phyloP scores from a whole-genome alignment of 176 grass and related monocot genomes.

The Oryza coarctata region DNA sequence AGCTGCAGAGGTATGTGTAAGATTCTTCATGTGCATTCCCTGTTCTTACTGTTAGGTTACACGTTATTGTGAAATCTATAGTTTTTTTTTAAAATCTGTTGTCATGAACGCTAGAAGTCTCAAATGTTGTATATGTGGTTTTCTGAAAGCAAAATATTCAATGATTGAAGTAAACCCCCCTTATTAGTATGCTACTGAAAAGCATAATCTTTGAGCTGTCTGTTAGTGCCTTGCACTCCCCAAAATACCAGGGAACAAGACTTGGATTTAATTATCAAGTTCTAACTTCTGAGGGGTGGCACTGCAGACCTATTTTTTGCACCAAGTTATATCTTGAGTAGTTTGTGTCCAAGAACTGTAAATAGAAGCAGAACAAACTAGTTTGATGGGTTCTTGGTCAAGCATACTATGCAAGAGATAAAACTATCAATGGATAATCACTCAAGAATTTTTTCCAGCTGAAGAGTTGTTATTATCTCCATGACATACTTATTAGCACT shows the following conservation, averaged over 20 bases:
- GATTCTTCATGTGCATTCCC: slow-evolving; percentile 19
- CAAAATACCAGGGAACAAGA: background rate
- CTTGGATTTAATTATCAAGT: background rate
- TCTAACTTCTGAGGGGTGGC: background rate
- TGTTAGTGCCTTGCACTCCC: background rate
- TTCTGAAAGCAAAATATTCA: background rate
- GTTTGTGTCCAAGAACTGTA: background rate
- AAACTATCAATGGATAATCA: background rate
- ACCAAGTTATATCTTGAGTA: background rate
- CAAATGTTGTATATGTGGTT: background rate
- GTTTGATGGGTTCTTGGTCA: background rate
- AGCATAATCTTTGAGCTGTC: background rate
- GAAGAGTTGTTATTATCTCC: background rate
- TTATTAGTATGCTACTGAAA: slow-evolving; percentile 3
- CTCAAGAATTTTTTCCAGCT: background rate
- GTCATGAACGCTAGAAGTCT: background rate
- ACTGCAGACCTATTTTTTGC: background rate
- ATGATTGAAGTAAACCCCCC: slow-evolving; percentile 3
- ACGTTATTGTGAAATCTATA: slow-evolving; percentile 5
- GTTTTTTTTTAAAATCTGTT: background rate
- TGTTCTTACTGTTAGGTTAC: slow-evolving; percentile 7
- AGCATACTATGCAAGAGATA: background rate
- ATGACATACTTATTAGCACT: background rate
- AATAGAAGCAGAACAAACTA: background rate
- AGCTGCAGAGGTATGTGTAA: slow-evolving; percentile 75